Conservation (phyloP, 2,329 filamentous ascomycete species). For the Claviceps spartinae region DNA sequence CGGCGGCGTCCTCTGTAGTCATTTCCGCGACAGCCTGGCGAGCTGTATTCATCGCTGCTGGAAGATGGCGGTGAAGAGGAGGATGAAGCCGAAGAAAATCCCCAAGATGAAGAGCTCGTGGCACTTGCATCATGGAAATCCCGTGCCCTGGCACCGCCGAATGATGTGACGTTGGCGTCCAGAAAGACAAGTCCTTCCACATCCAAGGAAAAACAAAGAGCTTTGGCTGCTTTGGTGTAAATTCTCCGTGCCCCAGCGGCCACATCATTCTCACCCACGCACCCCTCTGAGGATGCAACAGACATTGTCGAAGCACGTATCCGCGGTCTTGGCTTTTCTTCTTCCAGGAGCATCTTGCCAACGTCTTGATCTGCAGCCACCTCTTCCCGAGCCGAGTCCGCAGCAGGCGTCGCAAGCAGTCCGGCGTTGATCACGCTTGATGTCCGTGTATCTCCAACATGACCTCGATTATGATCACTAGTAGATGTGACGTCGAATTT, state of each 20-base stretch:
- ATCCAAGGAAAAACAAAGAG: conserved; percentile 1
- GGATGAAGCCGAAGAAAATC: conserved; percentile 5
- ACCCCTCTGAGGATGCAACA: neutral
- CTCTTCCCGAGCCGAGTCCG: neutral
- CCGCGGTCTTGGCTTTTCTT: neutral
- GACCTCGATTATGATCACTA: neutral
- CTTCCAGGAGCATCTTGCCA: neutral
- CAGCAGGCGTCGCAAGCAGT: neutral
- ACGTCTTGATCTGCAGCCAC: neutral
- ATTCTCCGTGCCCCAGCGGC: neutral
- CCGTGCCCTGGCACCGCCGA: neutral
- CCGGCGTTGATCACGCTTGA: neutral
- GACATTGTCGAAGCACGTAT: neutral
- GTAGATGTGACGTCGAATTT: neutral
- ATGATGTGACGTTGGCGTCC: neutral
- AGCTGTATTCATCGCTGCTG: conserved; percentile 12
- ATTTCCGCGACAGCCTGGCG: neutral
- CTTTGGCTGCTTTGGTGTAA: conserved; percentile 1
- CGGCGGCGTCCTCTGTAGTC: neutral
- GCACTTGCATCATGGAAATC: conserved; percentile 16
- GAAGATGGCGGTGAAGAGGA: neutral
- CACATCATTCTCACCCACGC: neutral
- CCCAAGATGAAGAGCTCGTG: conserved; percentile 7
- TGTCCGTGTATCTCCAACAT: conserved; percentile 11
- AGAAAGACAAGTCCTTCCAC: conserved; percentile 1